Evolutionary conservation across 148 eudicot genomes (phyloP), one percentile per base, ranked within the genome.

Genomic region (Heliamphora exappendiculata): DNA sequence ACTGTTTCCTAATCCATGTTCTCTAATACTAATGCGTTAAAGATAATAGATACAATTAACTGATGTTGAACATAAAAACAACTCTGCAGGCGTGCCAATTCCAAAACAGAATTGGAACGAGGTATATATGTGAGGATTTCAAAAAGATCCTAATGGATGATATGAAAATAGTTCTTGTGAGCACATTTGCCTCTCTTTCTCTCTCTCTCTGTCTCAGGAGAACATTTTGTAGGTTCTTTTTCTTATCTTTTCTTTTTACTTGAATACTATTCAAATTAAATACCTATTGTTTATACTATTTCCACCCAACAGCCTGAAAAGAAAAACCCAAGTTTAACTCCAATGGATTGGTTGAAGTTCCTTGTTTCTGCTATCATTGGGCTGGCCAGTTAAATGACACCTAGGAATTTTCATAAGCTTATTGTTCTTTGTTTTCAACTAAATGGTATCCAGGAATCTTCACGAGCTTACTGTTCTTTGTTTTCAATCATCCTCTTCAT

Each of bases 131-230:
- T 94, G 84, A 94, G 89, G 79, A 94, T 87, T 94, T 94, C 83
- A 95, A 86, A 84, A 85, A 89, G 84, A 95, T 95, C 51, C 97
- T 97, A 31, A 92, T 95, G 99, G 99, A 97, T 73, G 99, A 95
- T 78, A 78, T 95, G 97, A 97, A 95, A 85, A 86, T 95, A 50
- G 97, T 95, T 79, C 87, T 95, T 77, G 97, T 95, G 82, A 81
- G 94, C 81, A 17, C 39, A 55, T 24, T 33, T 41, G 73, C 72
- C 10, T 37, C 74, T 69, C 42, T 41, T 17, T 28, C 16, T 8
- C 33, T 41, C 5, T 36, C 9, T 47, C 24, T 28, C 14, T 44
- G 16, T 42, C 50, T n/a, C 51, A n/a, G n/a, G n/a, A n/a, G n/a
- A n/a, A n/a, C n/a, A n/a, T n/a, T n/a, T n/a, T n/a, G n/a, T n/a